These are phyloP conservation scores for Elaeagnus macrophylla DNA, from an alignment of 306 rosid species.

Conservation along the genomic window DNA sequence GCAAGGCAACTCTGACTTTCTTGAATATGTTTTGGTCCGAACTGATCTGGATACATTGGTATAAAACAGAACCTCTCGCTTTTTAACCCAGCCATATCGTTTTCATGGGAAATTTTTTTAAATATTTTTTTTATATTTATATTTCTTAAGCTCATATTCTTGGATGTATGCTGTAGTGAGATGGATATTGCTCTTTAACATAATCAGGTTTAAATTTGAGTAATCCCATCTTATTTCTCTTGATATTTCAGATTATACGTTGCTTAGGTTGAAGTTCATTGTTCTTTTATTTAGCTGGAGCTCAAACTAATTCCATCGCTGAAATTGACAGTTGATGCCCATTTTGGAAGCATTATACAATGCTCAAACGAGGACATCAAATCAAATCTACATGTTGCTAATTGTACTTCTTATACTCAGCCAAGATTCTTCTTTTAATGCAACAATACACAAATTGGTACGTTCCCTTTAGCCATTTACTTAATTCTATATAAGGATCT, in stretches of 20 bases:
- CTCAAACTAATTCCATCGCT: constrained; percentile 17
- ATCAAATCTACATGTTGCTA: constrained; percentile 96
- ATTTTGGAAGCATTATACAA: constrained; percentile 86
- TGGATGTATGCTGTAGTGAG: background rate
- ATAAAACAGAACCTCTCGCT: constrained; percentile 24
- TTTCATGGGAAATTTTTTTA: background rate
- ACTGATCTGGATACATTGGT: constrained; percentile 98
- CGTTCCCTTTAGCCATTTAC: constrained; percentile 12
- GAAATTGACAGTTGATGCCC: constrained; percentile 81
- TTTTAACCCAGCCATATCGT: background rate
- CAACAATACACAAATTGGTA: constrained; percentile 96
- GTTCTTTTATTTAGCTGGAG: background rate
- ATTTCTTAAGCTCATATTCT: background rate
- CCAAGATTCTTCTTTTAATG: constrained; percentile 96
- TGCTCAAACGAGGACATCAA: constrained; percentile 75
- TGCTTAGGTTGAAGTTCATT: background rate
- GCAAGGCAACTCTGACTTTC: constrained; percentile 89
- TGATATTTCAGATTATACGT: background rate
- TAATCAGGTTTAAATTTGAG: too few species aligned
- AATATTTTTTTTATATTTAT: background rate
- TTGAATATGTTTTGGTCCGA: constrained; percentile 97
- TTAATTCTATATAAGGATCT: constrained; percentile 8
- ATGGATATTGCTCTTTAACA: background rate
- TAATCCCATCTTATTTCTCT: too few species aligned
- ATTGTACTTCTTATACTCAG: constrained; percentile 91